Evolutionary conservation across 2,329 filamentous ascomycete genomes (phyloP).

Genomic region (Alternaria viburni): DNA sequence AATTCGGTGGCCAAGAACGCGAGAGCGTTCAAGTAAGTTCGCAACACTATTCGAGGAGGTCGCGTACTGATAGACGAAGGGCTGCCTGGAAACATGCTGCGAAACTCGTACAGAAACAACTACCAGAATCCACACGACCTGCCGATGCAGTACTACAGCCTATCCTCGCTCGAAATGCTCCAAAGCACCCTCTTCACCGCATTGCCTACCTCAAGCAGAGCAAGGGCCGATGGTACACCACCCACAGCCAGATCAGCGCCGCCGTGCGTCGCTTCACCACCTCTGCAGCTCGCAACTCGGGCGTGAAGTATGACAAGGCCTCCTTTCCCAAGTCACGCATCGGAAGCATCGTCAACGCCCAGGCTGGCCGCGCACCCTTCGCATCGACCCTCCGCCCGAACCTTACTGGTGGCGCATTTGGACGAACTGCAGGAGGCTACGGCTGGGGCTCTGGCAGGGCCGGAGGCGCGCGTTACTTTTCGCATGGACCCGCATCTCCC

Average conservation of each 20-base stretch:
- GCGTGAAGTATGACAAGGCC: constrained; percentile 57
- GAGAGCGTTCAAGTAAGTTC: constrained; percentile 50
- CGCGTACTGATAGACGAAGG: constrained; percentile 40
- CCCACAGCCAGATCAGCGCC: constrained; percentile 54
- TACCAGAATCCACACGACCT: constrained; percentile 52
- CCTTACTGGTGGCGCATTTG: constrained; percentile 83
- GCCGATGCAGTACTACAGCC: constrained; percentile 62
- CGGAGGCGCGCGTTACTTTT: constrained; percentile 84
- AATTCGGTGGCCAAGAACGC: constrained; percentile 50
- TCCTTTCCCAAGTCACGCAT: constrained; percentile 64
- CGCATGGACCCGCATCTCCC: constrained; percentile 81
- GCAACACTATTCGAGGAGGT: not conserved
- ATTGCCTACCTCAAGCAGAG: constrained; percentile 68
- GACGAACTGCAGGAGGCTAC: constrained; percentile 90
- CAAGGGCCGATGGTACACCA: constrained; percentile 69
- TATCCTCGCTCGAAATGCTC: constrained; percentile 62
- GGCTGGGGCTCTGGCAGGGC: constrained; percentile 71
- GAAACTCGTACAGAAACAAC: constrained; percentile 53
- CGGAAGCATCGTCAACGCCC: constrained; percentile 63
- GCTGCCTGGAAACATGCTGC: constrained; percentile 57
- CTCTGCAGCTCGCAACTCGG: constrained; percentile 47
- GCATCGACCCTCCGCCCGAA: constrained; percentile 89
- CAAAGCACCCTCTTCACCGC: constrained; percentile 66
- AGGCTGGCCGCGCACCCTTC: constrained; percentile 81
- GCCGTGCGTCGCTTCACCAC: constrained; percentile 61